Evolutionary conservation across 805 yeast species (phyloP).

Genomic region (Starmera caribaea): DNA sequence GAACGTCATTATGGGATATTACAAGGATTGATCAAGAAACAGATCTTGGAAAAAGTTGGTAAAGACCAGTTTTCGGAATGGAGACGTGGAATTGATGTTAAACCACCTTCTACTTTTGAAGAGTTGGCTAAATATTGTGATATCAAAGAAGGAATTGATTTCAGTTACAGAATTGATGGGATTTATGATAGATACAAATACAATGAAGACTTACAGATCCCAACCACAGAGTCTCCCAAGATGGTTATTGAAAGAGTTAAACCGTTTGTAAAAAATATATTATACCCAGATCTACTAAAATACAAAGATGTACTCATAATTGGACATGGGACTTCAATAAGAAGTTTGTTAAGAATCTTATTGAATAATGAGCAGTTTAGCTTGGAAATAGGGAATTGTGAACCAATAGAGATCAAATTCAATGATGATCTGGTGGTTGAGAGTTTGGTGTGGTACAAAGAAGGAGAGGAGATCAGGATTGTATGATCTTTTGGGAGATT

Average conservation of each 20-base stretch:
- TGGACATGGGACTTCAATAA: constrained; percentile 76
- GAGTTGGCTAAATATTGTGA: constrained; percentile 18
- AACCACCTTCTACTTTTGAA: constrained; percentile 45
- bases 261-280: constrained; percentile 45
- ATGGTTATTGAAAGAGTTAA: constrained; percentile 62
- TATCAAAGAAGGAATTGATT: constrained; percentile 9
- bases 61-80: constrained; percentile 65
- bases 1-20: constrained; percentile 80
- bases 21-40: constrained; percentile 70
- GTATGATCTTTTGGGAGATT: too few relatives aligned
- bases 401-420: constrained; percentile 63
- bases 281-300: constrained; percentile 36
- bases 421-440: constrained; percentile 29
- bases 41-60: constrained; percentile 56
- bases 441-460: too few relatives aligned
- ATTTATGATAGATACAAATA: constrained; percentile 28
- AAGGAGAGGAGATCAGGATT: too few relatives aligned
- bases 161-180: constrained; percentile 11
- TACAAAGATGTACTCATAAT: constrained; percentile 56
- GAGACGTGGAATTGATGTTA: constrained; percentile 73
- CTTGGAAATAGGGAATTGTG: constrained; percentile 39
- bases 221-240: constrained; percentile 63
- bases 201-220: constrained; percentile 31
- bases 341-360: constrained; percentile 58
- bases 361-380: constrained; percentile 25